Base-by-base conservation (phyloP, 768 basidiomycete genomes). In the Dacryopinax spathularia region DNA sequence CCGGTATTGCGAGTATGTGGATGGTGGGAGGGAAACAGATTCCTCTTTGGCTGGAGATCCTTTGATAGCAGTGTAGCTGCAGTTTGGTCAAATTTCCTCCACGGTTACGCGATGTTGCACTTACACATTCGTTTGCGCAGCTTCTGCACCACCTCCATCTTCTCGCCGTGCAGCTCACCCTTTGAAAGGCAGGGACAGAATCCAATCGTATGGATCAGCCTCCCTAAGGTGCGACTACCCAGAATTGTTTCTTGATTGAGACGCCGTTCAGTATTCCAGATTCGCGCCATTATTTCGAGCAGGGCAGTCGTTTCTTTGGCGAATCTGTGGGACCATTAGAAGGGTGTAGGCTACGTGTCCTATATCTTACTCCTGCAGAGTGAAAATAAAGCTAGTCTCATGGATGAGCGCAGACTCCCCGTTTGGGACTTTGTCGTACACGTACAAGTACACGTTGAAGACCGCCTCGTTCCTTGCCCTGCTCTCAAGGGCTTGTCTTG, bases 391-490 rank as follows among this genome's bases (percentile, higher is more conserved):
- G 77, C 93, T 96, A 66, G 4, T 18, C 35, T 20, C 1, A 31
- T 15, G 12, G 15, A 22, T 35, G 22, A 33, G 44, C 29, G 9
- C 2, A 4, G 27, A 41, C 22, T 20, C 16, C 62, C 33, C 18
- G 6, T 36, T 31, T 5, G 25, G 16, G 16, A 44, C n/a, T 78
- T n/a, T n/a, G n/a, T n/a, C 9, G 5, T 27, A 15, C 6, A 29
- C 91, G 72, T 66, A 94, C 93, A 93, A 95, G 71, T 94, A 95
- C 0, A 93, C 87, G 27, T 94, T 73, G 72, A 95, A 95, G 1
- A 96, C 79, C 63, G 85, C 84, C 68, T 96, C 93, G 67, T 86
- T 84, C n/a, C 87, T 84, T 2, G 75, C 70, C 29, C 33, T 62
- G 22, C 60, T 61, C 60, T 33, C 35, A 18, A 43, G 37, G 5